phyloP scores from a whole-genome alignment of 169 alveolate species.

The Cystoisospora suis region DNA sequence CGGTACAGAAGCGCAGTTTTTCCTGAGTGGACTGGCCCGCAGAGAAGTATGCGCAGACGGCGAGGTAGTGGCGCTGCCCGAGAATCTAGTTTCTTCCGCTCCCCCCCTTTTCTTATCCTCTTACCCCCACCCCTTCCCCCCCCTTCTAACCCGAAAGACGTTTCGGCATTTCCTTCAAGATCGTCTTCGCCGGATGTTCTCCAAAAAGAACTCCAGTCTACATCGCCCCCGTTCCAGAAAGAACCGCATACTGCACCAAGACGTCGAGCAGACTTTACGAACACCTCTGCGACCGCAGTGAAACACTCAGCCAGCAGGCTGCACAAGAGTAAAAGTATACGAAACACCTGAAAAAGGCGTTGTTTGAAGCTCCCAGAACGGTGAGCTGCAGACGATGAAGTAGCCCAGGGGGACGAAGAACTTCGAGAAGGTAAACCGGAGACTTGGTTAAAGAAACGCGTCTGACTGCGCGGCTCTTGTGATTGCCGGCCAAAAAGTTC shows the following conservation, averaged over 20 bases:
- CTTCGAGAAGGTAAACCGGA: no score
- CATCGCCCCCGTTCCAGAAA: not conserved
- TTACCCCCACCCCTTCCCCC: not conserved
- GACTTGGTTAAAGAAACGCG: no score
- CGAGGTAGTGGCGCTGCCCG: not conserved
- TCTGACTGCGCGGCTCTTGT: not conserved
- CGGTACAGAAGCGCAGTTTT: constrained; percentile 55
- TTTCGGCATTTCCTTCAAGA: not conserved
- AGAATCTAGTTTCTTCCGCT: not conserved
- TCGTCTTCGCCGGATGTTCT: no score
- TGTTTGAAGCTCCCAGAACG: no score
- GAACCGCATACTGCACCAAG: no score
- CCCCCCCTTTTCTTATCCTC: not conserved
- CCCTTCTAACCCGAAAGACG: not conserved
- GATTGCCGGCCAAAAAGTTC: not conserved
- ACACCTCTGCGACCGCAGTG: not conserved
- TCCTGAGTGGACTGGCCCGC: constrained; percentile 45
- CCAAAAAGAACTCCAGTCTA: not conserved
- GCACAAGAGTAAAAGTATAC: not conserved
- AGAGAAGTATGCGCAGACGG: constrained; percentile 37
- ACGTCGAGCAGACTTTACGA: no score
- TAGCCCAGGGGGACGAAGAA: no score
- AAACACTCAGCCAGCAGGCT: not conserved
- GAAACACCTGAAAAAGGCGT: no score
- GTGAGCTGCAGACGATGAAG: no score